A percentile compares a stretch with the other conserved stretches of the same genome.
Conservation (phyloP, 495 filamentous ascomycete genomes). For the Chaetomidium leptoderma region DNA sequence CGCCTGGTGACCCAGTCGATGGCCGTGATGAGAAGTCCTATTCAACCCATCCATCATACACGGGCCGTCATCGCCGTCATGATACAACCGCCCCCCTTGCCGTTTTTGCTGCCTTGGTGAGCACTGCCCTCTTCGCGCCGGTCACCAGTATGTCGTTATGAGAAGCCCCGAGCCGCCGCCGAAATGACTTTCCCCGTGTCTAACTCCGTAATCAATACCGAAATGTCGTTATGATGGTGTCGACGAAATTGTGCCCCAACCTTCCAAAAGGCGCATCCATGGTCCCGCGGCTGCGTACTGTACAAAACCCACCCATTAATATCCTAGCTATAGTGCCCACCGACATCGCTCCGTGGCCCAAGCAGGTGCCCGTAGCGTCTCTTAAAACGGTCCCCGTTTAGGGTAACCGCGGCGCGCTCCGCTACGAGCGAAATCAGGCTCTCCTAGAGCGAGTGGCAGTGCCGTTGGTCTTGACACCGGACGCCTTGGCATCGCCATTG, state of each 20-base stretch:
- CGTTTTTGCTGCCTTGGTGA: neutral
- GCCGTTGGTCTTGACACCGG: conserved; percentile 48
- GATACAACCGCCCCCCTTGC: conserved; percentile 1
- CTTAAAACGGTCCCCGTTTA: too few species aligned
- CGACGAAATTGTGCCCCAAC: conserved; percentile 7
- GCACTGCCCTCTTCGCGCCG: conserved; percentile 3
- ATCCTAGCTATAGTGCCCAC: conserved; percentile 4
- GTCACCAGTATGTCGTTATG: conserved; percentile 25
- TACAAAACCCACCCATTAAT: conserved; percentile 5
- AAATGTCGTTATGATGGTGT: conserved; percentile 30
- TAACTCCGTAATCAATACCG: conserved; percentile 37
- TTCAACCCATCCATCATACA: conserved; percentile 17
- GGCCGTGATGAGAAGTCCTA: conserved; percentile 13
- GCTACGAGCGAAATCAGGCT: conserved; percentile 41
- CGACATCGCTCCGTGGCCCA: neutral
- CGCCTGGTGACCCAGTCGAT: neutral
- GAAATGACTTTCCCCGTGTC: conserved; percentile 27
- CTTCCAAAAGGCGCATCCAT: neutral
- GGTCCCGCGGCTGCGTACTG: neutral
- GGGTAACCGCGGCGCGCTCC: neutral
- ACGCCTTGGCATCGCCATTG: conserved; percentile 40
- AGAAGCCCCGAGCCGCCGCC: conserved; percentile 22
- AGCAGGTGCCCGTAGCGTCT: neutral
- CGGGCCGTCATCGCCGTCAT: conserved; percentile 18
- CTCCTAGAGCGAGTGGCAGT: conserved; percentile 53